Base-by-base conservation (phyloP, 352 stramenopile species). In the Ophiocytium majus region DNA sequence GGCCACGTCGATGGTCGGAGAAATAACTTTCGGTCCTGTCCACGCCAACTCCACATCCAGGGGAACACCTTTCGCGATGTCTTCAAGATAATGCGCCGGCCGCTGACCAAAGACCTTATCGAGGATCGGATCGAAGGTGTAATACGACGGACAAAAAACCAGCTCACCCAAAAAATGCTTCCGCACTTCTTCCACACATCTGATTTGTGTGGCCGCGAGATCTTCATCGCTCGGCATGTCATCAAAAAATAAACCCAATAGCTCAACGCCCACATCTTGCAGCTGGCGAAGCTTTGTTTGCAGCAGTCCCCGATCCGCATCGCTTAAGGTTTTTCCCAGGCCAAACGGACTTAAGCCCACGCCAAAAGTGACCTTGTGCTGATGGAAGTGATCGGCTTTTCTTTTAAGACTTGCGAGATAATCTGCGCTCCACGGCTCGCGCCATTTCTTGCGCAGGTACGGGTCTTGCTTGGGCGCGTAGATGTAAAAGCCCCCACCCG, bases 11-110 rank as follows among this genome's bases (percentile, higher is more conserved):
- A 71, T 71, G 19, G 23, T 28, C 19, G 57, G 57, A 71, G 57
- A 71, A 71, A 71, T 71, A 71, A 71, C 57, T 71, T 71, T 71
- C 19, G 57, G 57, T 28, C 57, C 57, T 23, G 57, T 71, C 57
- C 57, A 71, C 23, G 57, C 57, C 57, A 71, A 23, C 23, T 23
- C 23, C 19, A 71, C 28, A 71, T 71, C 57, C 23, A 23, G 23
- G 23, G 57, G 57, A 28, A 71, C 28, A 71, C 23, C 19, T 28
- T 28, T 71, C 57, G 57, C 57, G 28, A 71, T 71, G 28, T 71
- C 57, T 23, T 23, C 28, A 28, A 71, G 57, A 71, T 71, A 71
- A 71, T 71, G 23, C 28, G 23, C 57, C 23, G 57, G 57, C 57
- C 23, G 23, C 57, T 71, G 23, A 28, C 57, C 57, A 28, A 71